Conservation (phyloP, 164 flowering plant genomes). For the Akebia trifoliata region DNA sequence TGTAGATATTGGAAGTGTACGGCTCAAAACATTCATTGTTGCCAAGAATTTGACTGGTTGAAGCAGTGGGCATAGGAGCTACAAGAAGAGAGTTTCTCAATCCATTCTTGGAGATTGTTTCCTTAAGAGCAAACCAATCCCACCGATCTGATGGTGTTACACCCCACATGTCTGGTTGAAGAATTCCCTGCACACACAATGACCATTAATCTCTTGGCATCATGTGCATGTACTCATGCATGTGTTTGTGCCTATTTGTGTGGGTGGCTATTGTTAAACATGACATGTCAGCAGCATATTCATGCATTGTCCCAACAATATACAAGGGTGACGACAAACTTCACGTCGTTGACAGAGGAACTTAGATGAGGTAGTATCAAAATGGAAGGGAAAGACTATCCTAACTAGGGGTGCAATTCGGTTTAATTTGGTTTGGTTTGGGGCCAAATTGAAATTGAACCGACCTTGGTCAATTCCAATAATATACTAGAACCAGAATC, state of each 20-base stretch:
- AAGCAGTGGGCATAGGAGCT: constrained; percentile 99
- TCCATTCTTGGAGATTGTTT: constrained; percentile 63
- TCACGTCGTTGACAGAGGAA: background rate
- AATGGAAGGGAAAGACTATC: no score
- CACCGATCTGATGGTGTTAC: constrained; percentile 77
- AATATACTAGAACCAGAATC: no score
- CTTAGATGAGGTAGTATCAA: no score
- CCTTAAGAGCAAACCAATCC: constrained; percentile 79
- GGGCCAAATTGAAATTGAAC: no score
- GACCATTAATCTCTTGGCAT: constrained; percentile 1
- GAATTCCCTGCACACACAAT: constrained; percentile 58
- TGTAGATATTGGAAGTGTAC: constrained; percentile 93
- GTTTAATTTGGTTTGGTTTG: no score
- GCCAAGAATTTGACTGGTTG: constrained; percentile 98
- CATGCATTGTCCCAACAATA: background rate
- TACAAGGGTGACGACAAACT: background rate
- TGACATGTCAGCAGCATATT: background rate
- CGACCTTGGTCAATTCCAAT: no score
- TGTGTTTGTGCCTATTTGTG: no score
- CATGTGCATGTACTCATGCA: background rate
- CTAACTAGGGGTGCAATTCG: no score
- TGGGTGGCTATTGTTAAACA: no score
- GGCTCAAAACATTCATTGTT: constrained; percentile 99
- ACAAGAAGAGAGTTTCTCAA: constrained; percentile 88
- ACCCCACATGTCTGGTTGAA: constrained; percentile 94